Evolutionary conservation across 495 filamentous ascomycete genomes (phyloP).

Genomic region (Mytilinidion resinicola): DNA sequence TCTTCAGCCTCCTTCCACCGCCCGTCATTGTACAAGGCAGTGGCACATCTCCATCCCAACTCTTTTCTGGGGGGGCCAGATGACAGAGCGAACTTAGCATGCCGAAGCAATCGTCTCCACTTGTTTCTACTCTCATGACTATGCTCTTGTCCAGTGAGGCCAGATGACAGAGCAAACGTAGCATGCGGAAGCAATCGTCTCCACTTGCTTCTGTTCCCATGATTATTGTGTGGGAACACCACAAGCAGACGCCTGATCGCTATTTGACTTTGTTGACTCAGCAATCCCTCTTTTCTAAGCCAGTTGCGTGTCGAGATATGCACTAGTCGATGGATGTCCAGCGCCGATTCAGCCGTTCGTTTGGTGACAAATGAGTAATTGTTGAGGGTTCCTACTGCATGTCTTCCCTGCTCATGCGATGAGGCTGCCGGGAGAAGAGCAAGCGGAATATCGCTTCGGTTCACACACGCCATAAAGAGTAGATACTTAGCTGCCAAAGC

Average conservation of each 20-base stretch:
- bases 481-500: constrained; percentile 16
- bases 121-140: neutral
- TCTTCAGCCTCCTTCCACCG: constrained; percentile 1
- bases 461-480: constrained; percentile 19
- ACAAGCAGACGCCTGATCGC: neutral
- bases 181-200: constrained; percentile 2
- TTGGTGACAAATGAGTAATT: neutral
- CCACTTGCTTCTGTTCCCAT: constrained; percentile 1
- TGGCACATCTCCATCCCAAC: neutral
- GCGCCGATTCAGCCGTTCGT: neutral
- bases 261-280: neutral
- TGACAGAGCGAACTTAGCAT: constrained; percentile 1
- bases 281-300: neutral
- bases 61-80: neutral
- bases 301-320: neutral
- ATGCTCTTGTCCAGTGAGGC: neutral
- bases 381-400: neutral
- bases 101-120: constrained; percentile 2
- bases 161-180: neutral
- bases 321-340: constrained; percentile 5
- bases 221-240: constrained; percentile 1
- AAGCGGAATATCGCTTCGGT: constrained; percentile 16
- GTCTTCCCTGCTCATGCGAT: neutral
- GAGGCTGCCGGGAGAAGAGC: constrained; percentile 7
- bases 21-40: neutral